Evolutionary conservation across 225 moss, liverwort and hornwort species (phyloP).

Genomic region (Straminergon stramineum): DNA sequence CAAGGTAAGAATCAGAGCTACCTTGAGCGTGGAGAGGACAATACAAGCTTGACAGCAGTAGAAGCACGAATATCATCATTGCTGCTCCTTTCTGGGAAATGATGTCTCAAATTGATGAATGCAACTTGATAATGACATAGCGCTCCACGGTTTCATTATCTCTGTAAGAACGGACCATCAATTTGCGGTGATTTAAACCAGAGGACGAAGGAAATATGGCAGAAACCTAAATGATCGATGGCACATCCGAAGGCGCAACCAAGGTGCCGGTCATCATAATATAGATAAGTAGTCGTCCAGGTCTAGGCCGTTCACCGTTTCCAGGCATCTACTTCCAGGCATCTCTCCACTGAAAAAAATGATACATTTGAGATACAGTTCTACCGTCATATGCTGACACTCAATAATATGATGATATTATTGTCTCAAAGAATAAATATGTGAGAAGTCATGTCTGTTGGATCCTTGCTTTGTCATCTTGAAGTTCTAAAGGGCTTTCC

Average conservation of each 20-base stretch:
- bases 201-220: neutral
- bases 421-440: neutral
- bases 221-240: neutral
- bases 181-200: neutral
- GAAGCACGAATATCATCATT: constrained; percentile 6
- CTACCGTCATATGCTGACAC: neutral
- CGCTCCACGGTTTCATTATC: neutral
- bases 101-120: neutral
- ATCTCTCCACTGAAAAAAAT: neutral
- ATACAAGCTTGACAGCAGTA: constrained; percentile 17
- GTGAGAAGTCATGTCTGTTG: neutral
- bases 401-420: neutral
- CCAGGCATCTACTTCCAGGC: neutral
- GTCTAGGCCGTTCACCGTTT: neutral
- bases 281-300: neutral
- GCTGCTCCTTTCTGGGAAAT: neutral
- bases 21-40: constrained; percentile 12
- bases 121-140: neutral
- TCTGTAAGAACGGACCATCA: neutral
- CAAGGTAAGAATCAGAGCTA: neutral
- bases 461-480: neutral
- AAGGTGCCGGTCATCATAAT: neutral
- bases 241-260: neutral
- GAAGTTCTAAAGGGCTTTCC: neutral
- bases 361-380: neutral